Base-by-base conservation (phyloP, 163 green algal species). In the Scenedesmus sp. region DNA sequence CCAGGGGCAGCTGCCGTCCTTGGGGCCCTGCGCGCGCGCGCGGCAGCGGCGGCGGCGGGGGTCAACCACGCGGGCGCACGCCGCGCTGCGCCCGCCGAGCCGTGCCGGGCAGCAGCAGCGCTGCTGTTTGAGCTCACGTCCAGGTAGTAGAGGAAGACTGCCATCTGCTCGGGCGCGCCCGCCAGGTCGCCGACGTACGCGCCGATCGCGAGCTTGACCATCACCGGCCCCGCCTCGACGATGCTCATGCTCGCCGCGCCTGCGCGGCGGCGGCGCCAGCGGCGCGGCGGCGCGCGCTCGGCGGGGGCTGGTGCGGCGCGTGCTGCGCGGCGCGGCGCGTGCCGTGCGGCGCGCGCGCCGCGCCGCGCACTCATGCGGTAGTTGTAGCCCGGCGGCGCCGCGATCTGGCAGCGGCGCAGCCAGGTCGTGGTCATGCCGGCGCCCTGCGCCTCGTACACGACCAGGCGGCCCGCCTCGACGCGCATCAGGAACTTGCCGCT, bases 61-160 rank as follows among this genome's bases (percentile, higher is more conserved):
- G n/a, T n/a, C n/a, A n/a, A n/a, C n/a, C n/a, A n/a, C n/a, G n/a
- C n/a, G n/a, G n/a, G n/a, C n/a, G n/a, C n/a, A n/a, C n/a, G n/a
- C n/a, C n/a, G n/a, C n/a, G n/a, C n/a, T n/a, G n/a, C n/a, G n/a
- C n/a, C n/a, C n/a, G n/a, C n/a, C n/a, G n/a, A n/a, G n/a, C n/a
- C n/a, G n/a, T n/a, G n/a, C n/a, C n/a, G n/a, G n/a, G n/a, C n/a
- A n/a, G n/a, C n/a, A n/a, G n/a, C n/a, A n/a, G n/a, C n/a, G n/a
- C n/a, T n/a, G n/a, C n/a, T n/a, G n/a, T n/a, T n/a, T n/a, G n/a
- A 28, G 50, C 67, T 76, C 34, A 76, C 67, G 24, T 76, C 26
- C 18, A 76, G 26, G 48, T 76, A 76, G 51, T 44, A 76, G 14
- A 76, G 33, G 47, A 76, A 66, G 2, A 76, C 67, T n/a, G n/a